Conservation (phyloP, 805 yeast genomes). For the Huiozyma sinensis region DNA sequence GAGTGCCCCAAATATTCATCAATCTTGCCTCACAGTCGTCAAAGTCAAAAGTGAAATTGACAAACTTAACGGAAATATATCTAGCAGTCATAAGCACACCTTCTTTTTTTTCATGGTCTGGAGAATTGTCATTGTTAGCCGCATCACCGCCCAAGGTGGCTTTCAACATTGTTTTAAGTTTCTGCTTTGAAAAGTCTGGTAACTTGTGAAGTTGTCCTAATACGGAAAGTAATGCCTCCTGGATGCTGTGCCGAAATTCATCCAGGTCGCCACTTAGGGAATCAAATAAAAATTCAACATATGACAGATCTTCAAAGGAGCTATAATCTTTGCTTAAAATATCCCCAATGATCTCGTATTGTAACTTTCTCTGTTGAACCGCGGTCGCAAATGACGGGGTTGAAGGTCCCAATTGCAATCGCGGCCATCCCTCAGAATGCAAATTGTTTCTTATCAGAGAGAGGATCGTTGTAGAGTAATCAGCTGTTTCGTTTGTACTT, state of each 20-base stretch:
- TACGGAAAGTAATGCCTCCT: conserved; percentile 55
- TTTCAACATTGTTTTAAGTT: conserved; percentile 33
- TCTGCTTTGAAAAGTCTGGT: conserved; percentile 29
- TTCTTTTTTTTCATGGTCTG: conserved; percentile 12
- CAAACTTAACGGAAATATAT: conserved; percentile 53
- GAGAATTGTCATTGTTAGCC: conserved; percentile 4
- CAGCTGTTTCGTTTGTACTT: conserved; percentile 7
- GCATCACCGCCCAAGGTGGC: conserved; percentile 30
- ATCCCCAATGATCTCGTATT: conserved; percentile 72
- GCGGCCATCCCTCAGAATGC: conserved; percentile 53
- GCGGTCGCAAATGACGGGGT: conserved; percentile 31
- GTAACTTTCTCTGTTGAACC: conserved; percentile 43
- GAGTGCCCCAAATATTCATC: conserved; percentile 56
- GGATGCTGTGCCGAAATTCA: conserved; percentile 58
- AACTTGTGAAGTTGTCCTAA: conserved; percentile 38
- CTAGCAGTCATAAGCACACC: conserved; percentile 40
- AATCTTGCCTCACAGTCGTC: conserved; percentile 56
- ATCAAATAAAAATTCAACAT: conserved; percentile 57
- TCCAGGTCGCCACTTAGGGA: conserved; percentile 54
- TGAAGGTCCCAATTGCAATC: conserved; percentile 25
- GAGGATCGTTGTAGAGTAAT: conserved; percentile 32
- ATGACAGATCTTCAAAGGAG: conserved; percentile 36
- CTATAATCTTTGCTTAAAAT: conserved; percentile 40
- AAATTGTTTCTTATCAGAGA: conserved; percentile 43
- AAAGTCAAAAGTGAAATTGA: conserved; percentile 56